Conservation (phyloP, 2,329 filamentous ascomycete species). For the Claviceps maximensis region DNA sequence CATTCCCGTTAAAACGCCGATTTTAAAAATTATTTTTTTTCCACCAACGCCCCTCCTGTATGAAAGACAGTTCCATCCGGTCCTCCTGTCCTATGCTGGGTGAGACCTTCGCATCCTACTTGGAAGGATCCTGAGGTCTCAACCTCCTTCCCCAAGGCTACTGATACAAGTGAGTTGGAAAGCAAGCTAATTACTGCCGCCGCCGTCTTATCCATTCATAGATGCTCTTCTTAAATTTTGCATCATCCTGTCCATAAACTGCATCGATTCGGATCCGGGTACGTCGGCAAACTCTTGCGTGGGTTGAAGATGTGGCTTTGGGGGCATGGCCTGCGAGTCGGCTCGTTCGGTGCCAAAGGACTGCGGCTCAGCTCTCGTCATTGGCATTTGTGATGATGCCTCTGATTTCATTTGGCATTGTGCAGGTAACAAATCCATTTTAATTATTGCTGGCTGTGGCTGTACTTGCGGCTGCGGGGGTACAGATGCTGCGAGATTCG, state of each 20-base stretch:
- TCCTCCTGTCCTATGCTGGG: neutral
- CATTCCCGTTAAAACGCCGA: neutral
- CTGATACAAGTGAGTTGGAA: neutral
- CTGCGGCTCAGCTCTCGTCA: neutral
- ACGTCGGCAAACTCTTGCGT: conserved; percentile 27
- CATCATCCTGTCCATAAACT: conserved; percentile 40
- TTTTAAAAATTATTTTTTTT: neutral
- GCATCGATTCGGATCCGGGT: conserved; percentile 30
- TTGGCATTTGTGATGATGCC: neutral
- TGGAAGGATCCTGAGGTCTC: neutral
- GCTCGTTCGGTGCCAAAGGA: neutral
- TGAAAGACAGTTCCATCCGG: neutral
- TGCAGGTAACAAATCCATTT: neutral
- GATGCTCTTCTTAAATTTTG: conserved; percentile 32
- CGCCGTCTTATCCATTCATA: conserved; percentile 1
- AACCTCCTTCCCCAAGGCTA: neutral
- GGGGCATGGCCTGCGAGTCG: neutral
- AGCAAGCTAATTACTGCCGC: neutral
- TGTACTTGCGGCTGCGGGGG: neutral
- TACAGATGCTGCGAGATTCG: conserved; percentile 8
- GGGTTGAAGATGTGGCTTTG: neutral
- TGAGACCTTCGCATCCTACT: neutral
- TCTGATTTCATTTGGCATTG: neutral
- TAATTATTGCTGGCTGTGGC: neutral
- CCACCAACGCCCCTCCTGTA: conserved; percentile 1